Conservation (phyloP, 176 grass and related monocot genomes). For the Eleusine coracana region DNA sequence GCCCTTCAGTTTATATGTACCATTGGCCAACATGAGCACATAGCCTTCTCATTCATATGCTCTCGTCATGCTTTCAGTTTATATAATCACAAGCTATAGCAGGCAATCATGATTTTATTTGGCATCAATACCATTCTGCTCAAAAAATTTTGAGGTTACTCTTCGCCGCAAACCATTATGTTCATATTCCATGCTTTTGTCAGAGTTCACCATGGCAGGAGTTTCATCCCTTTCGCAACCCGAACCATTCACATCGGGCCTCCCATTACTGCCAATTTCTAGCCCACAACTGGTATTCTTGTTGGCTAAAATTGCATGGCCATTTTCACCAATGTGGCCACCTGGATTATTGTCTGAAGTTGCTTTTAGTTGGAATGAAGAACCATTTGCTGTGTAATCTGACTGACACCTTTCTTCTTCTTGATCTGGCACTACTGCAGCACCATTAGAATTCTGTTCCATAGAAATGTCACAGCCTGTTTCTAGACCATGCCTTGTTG, state of each 20-base stretch:
- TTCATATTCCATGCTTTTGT: conserved; percentile 33
- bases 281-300: conserved; percentile 27
- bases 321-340: conserved; percentile 37
- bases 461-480: conserved; percentile 14
- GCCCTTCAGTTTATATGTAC: conserved; percentile 40
- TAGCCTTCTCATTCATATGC: conserved; percentile 11
- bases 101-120: conserved; percentile 35
- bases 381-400: conserved; percentile 29
- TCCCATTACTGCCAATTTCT: conserved; percentile 33
- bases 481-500: conserved; percentile 7
- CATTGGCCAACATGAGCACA: conserved; percentile 25
- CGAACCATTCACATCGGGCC: not conserved
- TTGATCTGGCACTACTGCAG: conserved; percentile 25
- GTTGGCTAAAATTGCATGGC: conserved; percentile 14
- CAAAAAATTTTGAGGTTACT: conserved; percentile 39
- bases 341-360: not conserved
- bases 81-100: conserved; percentile 10
- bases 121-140: conserved; percentile 47
- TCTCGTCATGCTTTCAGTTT: not conserved
- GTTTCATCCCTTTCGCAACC: conserved; percentile 23
- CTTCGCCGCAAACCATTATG: conserved; percentile 43
- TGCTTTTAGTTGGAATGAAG: conserved; percentile 1
- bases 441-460: conserved; percentile 25
- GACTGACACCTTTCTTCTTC: conserved; percentile 37
- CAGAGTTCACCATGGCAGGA: conserved; percentile 15